These are phyloP conservation scores for Leishmania major DNA, from an alignment of 208 protist species.

Conservation along the genomic window DNA sequence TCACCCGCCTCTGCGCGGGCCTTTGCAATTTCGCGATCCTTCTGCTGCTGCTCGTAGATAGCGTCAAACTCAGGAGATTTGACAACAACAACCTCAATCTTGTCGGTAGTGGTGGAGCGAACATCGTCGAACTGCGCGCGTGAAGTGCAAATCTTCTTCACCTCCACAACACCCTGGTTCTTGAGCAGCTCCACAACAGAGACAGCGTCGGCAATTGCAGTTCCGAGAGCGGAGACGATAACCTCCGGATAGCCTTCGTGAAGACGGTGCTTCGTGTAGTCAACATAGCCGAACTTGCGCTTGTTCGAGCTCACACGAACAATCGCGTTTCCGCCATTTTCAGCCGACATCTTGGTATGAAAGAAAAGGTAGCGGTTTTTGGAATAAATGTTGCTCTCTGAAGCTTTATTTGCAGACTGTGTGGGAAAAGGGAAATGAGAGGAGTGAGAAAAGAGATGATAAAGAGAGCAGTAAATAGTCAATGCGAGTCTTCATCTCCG, in stretches of 20 bases:
- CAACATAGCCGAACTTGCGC: constrained; percentile 83
- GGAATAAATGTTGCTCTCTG: background rate
- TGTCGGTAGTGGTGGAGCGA: constrained; percentile 67
- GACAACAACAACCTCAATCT: constrained; percentile 77
- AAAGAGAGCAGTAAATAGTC: background rate
- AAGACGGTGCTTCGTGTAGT: constrained; percentile 86
- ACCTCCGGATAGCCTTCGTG: constrained; percentile 70
- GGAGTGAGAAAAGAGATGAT: background rate
- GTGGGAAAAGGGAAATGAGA: background rate
- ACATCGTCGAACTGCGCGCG: constrained; percentile 70
- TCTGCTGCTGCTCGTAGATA: constrained; percentile 83
- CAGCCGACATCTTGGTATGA: constrained; percentile 33
- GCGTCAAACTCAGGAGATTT: constrained; percentile 84
- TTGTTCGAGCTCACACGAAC: constrained; percentile 80
- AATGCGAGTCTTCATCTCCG: background rate
- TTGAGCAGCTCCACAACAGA: constrained; percentile 88
- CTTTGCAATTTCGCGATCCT: constrained; percentile 48
- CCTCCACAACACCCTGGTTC: constrained; percentile 79
- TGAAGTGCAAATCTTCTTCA: constrained; percentile 86
- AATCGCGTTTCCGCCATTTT: constrained; percentile 46
- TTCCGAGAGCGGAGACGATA: constrained; percentile 79
- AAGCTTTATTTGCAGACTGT: background rate
- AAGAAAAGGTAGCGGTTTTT: constrained; percentile 4
- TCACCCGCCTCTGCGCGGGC: constrained; percentile 23
- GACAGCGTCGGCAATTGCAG: constrained; percentile 85